These are phyloP conservation scores for Penicillium sp. DNA, from an alignment of 2,329 filamentous ascomycete genomes.

Conservation along the genomic window DNA sequence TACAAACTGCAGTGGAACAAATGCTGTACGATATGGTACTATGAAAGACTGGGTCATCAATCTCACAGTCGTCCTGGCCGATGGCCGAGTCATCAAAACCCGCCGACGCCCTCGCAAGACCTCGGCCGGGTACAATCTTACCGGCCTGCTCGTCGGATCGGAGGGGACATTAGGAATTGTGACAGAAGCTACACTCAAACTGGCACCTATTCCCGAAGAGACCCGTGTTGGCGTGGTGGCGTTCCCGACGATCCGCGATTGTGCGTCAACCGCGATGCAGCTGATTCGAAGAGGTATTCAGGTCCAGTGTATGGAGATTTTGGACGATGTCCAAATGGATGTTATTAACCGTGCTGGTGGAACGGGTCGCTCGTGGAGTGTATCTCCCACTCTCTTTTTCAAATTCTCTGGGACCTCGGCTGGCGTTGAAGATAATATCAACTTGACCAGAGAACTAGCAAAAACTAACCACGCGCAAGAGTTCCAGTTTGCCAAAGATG, in stretches of 20 bases:
- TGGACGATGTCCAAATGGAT: slow-evolving; percentile 67
- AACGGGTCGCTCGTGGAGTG: slow-evolving; percentile 55
- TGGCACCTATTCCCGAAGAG: slow-evolving; percentile 66
- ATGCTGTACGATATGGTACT: slow-evolving; percentile 68
- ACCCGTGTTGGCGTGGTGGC: slow-evolving; percentile 68
- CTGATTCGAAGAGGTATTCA: slow-evolving; percentile 69
- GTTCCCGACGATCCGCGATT: slow-evolving; percentile 63
- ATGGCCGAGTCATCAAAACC: slow-evolving; percentile 66
- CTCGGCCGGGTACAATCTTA: slow-evolving; percentile 73
- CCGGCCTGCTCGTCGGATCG: slow-evolving; percentile 69
- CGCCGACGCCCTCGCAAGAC: slow-evolving; percentile 69
- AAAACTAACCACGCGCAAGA: slow-evolving; percentile 60
- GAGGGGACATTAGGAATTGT: slow-evolving; percentile 74
- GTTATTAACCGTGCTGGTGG: slow-evolving; percentile 69
- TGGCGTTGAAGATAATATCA: slow-evolving; percentile 78
- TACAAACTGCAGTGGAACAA: slow-evolving; percentile 61
- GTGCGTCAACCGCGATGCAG: slow-evolving; percentile 66
- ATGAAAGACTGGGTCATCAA: slow-evolving; percentile 78
- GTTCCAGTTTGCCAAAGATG: slow-evolving; percentile 61
- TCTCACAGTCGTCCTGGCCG: slow-evolving; percentile 70
- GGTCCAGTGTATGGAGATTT: slow-evolving; percentile 68
- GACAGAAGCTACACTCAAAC: slow-evolving; percentile 71
- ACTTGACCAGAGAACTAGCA: slow-evolving; percentile 69
- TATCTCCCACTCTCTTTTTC: slow-evolving; percentile 49
- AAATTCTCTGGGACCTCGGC: slow-evolving; percentile 75